A percentile compares a stretch with the other conserved stretches of the same genome.
Conservation (phyloP, 164 flowering plant species). For the Vitis rotundifolia region DNA sequence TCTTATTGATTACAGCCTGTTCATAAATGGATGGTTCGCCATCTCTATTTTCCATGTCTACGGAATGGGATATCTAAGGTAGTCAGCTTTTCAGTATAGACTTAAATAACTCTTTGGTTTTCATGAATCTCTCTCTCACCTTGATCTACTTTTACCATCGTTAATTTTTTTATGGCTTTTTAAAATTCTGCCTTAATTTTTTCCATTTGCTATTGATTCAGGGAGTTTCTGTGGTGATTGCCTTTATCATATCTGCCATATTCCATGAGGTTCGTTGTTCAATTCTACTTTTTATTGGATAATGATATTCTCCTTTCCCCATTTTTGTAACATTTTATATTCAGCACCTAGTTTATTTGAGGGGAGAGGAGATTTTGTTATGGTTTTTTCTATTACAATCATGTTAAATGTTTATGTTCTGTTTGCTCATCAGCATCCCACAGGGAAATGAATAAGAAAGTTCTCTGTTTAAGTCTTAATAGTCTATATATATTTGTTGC, state of each 20-base stretch:
- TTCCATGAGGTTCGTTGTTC: conserved; percentile 84
- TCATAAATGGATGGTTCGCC: conserved; percentile 99
- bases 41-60: conserved; percentile 85
- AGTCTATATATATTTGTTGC: not conserved
- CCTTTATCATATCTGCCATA: conserved; percentile 87
- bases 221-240: conserved; percentile 71
- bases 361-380: no score
- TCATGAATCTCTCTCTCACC: not conserved
- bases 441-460: not conserved
- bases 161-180: not conserved
- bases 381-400: no score
- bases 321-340: not conserved
- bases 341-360: not conserved
- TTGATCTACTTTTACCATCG: not conserved
- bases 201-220: conserved; percentile 25
- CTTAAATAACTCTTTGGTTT: not conserved
- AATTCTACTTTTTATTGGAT: not conserved
- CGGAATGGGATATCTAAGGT: conserved; percentile 87
- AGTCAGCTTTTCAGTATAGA: conserved; percentile 3
- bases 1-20: conserved; percentile 74
- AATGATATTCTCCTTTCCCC: not conserved
- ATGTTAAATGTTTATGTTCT: no score
- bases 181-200: not conserved
- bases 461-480: not conserved
- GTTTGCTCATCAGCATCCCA: no score